Percentiles rank a stretch among this genome's conserved stretches.
Evolutionary conservation across 1,284 basidiomycete species (phyloP).

Genomic region (Melampsora americana): DNA sequence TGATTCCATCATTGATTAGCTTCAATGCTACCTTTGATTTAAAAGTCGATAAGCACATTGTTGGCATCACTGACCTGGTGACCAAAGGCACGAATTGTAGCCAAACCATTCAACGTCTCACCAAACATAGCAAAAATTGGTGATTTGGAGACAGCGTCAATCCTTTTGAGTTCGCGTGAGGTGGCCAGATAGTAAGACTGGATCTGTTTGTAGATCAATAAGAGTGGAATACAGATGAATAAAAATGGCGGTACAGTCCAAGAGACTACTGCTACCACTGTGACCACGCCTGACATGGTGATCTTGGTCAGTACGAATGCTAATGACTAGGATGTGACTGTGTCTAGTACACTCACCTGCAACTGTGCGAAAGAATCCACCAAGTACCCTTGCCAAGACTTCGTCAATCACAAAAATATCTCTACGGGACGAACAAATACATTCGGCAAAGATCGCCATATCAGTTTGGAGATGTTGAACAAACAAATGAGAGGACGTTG

Average conservation of each 20-base stretch:
- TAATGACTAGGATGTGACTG: background rate
- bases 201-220: conserved; percentile 36
- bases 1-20: conserved; percentile 59
- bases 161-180: conserved; percentile 82
- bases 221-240: conserved; percentile 34
- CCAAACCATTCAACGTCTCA: conserved; percentile 76
- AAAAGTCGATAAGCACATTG: conserved; percentile 3
- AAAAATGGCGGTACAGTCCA: conserved; percentile 37
- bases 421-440: background rate
- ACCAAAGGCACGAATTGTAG: conserved; percentile 69
- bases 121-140: conserved; percentile 76
- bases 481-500: background rate
- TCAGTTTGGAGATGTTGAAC: background rate
- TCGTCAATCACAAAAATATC: conserved; percentile 43
- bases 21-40: conserved; percentile 49
- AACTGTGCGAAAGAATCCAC: conserved; percentile 35
- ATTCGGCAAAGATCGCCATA: background rate
- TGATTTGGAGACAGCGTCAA: conserved; percentile 82
- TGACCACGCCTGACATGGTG: conserved; percentile 13
- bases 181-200: conserved; percentile 81
- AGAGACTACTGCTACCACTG: conserved; percentile 24
- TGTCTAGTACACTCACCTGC: conserved; percentile 7
- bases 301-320: background rate
- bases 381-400: conserved; percentile 28
- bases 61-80: conserved; percentile 46